phyloP scores from a whole-genome alignment of 495 filamentous ascomycete species.

The Chaetomium fimeti region DNA sequence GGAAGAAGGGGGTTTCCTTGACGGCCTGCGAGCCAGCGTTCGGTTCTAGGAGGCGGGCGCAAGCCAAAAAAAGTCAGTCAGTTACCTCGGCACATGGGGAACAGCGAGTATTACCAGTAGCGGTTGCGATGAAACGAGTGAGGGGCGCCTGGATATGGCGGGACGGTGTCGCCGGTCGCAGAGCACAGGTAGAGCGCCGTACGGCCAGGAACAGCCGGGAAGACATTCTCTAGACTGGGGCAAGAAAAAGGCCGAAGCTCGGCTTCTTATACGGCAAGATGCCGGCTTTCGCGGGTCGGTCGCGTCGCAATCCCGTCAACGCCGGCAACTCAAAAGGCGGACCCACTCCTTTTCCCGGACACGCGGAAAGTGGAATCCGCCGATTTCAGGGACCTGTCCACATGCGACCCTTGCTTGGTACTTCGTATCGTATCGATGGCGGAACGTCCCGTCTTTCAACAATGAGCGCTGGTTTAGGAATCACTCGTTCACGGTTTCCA shows the following conservation, averaged over 20 bases:
- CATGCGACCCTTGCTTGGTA: too few species aligned
- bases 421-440: too few species aligned
- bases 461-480: background rate
- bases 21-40: background rate
- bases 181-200: constrained; percentile 12
- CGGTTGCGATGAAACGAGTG: constrained; percentile 20
- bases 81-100: background rate
- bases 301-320: constrained; percentile 1
- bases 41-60: background rate
- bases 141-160: constrained; percentile 11
- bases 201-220: constrained; percentile 22
- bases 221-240: constrained; percentile 22
- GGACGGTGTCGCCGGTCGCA: background rate
- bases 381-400: too few species aligned
- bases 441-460: background rate
- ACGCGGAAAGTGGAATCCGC: background rate
- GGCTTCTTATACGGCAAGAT: constrained; percentile 15
- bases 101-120: constrained; percentile 13
- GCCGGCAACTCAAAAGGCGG: constrained; percentile 8
- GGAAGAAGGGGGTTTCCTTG: constrained; percentile 26
- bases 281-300: constrained; percentile 11
- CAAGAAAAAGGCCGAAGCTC: background rate
- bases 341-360: constrained; percentile 7
- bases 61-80: background rate
- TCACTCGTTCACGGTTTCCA: too few species aligned